Evolutionary conservation across 2,329 filamentous ascomycete species (phyloP), one percentile per base, ranked within the genome.

Genomic region (Hymenoscyphus salicellus): DNA sequence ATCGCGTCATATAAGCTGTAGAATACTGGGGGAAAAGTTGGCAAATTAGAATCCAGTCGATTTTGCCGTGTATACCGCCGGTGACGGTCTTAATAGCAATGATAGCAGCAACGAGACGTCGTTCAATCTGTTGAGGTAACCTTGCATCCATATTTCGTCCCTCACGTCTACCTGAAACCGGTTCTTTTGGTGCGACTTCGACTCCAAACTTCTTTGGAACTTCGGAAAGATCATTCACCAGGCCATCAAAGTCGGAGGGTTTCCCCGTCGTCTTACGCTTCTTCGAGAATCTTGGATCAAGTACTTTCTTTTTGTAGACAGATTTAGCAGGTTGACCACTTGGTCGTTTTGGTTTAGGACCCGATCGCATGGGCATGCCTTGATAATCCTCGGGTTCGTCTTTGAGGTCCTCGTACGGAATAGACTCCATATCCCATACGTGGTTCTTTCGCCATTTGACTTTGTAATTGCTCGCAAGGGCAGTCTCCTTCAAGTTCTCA

Each of bases 41-140:
- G 69, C 83, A 74, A 64, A 88, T 76, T 49, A 88, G 70, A 10
- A 86, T 86, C 82, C 86, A 88, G 69, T 89, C 87, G 26, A 87
- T 79, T 1, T 80, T 77, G 69, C 83, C 81, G 67, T 86, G 83
- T 11, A 86, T 78, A 6, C 87, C 87, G 10, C 87, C 87, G 6
- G 87, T 77, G 8, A 89, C 75, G 7, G 83, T 83, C 20, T 83
- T 81, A 43, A 88, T 78, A 16, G 84, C 82, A 60, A 89, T 77
- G 64, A 88, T 85, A 2, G 85, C 83, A 20, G 84, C 82, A 60
- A 88, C 77, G 32, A 87, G 77, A 55, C 82, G 79, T 41, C 77
- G 78, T 63, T 81, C 79, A 70, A 79, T 78, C 58, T 80, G 77
- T 3, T 78, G 75, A 57, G 78, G 73, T 23, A 68, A 65, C 72